Evolutionary conservation across 1,284 basidiomycete species (phyloP), one percentile per base, ranked within the genome.

Genomic region (Puccinia novopanici): DNA sequence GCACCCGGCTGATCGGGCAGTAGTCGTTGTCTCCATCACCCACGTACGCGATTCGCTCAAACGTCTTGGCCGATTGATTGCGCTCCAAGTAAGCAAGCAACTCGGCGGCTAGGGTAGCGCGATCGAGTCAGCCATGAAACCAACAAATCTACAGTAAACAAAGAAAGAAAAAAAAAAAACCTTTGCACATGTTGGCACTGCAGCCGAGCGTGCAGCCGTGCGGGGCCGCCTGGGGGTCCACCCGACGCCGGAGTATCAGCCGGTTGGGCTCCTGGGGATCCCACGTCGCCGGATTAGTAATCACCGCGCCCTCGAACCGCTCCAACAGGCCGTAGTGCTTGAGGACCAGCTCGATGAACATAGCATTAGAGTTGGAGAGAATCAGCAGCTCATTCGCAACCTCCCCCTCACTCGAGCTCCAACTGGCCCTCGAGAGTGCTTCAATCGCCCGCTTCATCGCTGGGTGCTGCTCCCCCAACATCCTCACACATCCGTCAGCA

Each of bases 121-220:
- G 45, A 45, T 6, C 8, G 6, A 15, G 30, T 6, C 24, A 61
- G 4, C 5, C 12, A 67, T 6, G 19, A 72, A 6, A 9, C 30
- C 8, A 37, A 40, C 42, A 65, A n/a, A 19, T 15, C 50, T 37
- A 65, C 42, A n/a, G 22, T 40, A 61, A 54, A 73, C 10, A 34
- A 3, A 55, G 9, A 73, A 37, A 55, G 22, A 55, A 22, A 13
- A n/a, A 8, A 54, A 10, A 17, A 45, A 12, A n/a, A 82, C 83
- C 85, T 82, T 86, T 86, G 82, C 85, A 86, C 85, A 86, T 86
- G 82, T 86, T 86, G 19, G 85, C 81, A 15, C 81, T 82, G 82
- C 85, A 86, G 22, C 85, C 85, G 12, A 85, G 83, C 9, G 59
- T 81, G 81, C 85, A 86, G 2, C 75, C 74, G 80, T 86, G 85